Percentiles rank a stretch among this genome's conserved stretches.
Evolutionary conservation across 2,329 filamentous ascomycete genomes (phyloP).

Genomic region (Diplodia mutila): DNA sequence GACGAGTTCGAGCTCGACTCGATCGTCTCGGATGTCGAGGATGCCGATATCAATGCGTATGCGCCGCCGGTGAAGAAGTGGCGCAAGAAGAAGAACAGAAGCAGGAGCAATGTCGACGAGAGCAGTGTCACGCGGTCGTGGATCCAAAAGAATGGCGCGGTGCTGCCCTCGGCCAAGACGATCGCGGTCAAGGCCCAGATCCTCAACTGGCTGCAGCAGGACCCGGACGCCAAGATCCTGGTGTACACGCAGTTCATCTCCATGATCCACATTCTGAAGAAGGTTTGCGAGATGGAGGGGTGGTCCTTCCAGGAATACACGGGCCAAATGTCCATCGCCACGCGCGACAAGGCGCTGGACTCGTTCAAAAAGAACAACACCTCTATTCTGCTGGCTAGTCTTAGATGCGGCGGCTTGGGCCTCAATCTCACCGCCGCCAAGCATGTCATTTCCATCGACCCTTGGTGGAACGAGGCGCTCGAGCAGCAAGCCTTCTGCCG

Average conservation of each 20-base stretch:
- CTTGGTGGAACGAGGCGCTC: slow-evolving; percentile 61
- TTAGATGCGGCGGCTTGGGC: slow-evolving; percentile 61
- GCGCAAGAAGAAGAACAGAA: slow-evolving; percentile 29
- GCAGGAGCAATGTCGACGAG: background rate
- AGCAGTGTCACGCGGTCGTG: slow-evolving; percentile 40
- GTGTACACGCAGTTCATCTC: slow-evolving; percentile 64
- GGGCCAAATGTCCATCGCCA: slow-evolving; percentile 52
- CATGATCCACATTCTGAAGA: slow-evolving; percentile 56
- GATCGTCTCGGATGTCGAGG: slow-evolving; percentile 12
- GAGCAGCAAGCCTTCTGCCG: slow-evolving; percentile 69
- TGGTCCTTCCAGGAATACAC: slow-evolving; percentile 56
- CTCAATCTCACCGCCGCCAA: slow-evolving; percentile 64
- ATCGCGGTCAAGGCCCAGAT: slow-evolving; percentile 51
- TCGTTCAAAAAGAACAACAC: slow-evolving; percentile 49
- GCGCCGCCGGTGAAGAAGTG: slow-evolving; percentile 26
- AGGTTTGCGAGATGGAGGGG: slow-evolving; percentile 54
- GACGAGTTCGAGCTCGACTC: slow-evolving; percentile 24
- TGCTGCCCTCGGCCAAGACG: slow-evolving; percentile 52
- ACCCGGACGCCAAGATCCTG: slow-evolving; percentile 58
- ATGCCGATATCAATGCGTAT: slow-evolving; percentile 23
- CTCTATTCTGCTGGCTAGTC: slow-evolving; percentile 58
- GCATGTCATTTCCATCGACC: slow-evolving; percentile 53
- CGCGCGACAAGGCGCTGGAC: slow-evolving; percentile 52
- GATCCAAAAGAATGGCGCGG: slow-evolving; percentile 42
- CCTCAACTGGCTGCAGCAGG: slow-evolving; percentile 50